Base-by-base conservation (phyloP, 371 early-diverging fungal genomes). In the Choanephora cucurbitarum region DNA sequence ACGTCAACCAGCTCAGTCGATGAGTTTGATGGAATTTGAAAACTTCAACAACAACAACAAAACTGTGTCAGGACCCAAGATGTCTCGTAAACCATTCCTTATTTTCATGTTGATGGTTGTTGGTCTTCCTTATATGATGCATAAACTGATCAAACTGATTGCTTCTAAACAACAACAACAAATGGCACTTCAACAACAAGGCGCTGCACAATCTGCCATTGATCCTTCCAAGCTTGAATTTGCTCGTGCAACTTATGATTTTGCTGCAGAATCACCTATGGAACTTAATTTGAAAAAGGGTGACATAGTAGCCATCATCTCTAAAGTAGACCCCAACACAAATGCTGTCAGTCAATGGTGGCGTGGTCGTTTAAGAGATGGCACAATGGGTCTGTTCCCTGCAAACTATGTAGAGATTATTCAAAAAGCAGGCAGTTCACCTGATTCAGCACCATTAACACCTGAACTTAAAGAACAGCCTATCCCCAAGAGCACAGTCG, bases 91-190 rank as follows among this genome's bases (percentile, higher is more conserved):
- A 31, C 93, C 96, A 13, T 60, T 98, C 41, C 72, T 91, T 49
- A 68, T 96, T 51, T 96, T 98, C 66, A 64, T 96, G 39, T 55
- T 86, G 11, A 82, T 94, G 59, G 87, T 93, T 28, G 70, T 98
- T 57, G 98, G 97, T 4, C 68, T 98, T 23, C 98, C 98, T 32
- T 98, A 91, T 62, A 60, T 95, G 58, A 92, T 97, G 89, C 89
- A 93, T 43, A 91, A 89, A 67, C 72, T 95, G 31, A 90, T 97
- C 48, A 80, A 86, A 44, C 66, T 85, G n/a, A 77, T 96, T 10
- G 48, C 69, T 42, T 43, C 53, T 1, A 62, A 57, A 21, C 72
- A 75, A 39, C 60, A 66, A n/a, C 64, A 71, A 46, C 70, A 66
- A 42, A 45, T 52, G 41, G 42, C 43, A 23, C 21, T 57, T 5